These are phyloP conservation scores for Paecilomyces variotii DNA, from an alignment of 2,329 filamentous ascomycete genomes.

Conservation along the genomic window DNA sequence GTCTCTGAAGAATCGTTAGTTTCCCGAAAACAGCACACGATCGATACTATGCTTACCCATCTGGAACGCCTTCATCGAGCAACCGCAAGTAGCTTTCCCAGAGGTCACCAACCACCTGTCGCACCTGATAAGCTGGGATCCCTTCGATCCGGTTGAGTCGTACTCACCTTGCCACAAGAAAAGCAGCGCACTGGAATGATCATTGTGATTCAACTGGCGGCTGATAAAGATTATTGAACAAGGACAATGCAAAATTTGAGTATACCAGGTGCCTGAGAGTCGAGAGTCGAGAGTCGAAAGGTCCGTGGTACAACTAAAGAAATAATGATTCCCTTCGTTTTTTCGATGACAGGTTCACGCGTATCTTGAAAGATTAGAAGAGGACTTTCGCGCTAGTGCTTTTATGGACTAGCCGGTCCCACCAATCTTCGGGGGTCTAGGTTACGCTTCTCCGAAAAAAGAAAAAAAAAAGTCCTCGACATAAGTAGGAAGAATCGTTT, in stretches of 20 bases:
- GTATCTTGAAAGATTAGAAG: not conserved
- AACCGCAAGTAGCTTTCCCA: constrained; percentile 94
- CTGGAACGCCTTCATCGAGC: constrained; percentile 66
- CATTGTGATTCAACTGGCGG: constrained; percentile 52
- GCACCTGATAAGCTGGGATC: not conserved
- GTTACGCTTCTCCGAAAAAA: not conserved
- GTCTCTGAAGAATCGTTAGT: constrained; percentile 51
- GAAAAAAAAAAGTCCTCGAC: not conserved
- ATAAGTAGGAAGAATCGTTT: not conserved
- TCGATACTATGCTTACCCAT: constrained; percentile 56
- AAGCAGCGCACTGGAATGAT: constrained; percentile 99
- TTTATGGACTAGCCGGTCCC: not conserved
- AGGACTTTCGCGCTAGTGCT: not conserved
- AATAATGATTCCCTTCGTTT: no score
- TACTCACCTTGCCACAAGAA: constrained; percentile 88
- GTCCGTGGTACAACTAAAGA: not conserved
- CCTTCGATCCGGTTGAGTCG: not conserved
- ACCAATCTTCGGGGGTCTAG: not conserved
- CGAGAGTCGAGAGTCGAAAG: not conserved
- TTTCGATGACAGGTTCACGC: not conserved
- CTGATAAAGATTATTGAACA: not conserved
- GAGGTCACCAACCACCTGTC: constrained; percentile 86
- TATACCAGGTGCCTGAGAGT: not conserved
- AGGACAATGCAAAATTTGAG: not conserved
- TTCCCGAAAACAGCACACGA: not conserved